Percentiles rank a stretch among this genome's conserved stretches.
Evolutionary conservation across 2,329 filamentous ascomycete genomes (phyloP).

Genomic region (Penicillium sp.): DNA sequence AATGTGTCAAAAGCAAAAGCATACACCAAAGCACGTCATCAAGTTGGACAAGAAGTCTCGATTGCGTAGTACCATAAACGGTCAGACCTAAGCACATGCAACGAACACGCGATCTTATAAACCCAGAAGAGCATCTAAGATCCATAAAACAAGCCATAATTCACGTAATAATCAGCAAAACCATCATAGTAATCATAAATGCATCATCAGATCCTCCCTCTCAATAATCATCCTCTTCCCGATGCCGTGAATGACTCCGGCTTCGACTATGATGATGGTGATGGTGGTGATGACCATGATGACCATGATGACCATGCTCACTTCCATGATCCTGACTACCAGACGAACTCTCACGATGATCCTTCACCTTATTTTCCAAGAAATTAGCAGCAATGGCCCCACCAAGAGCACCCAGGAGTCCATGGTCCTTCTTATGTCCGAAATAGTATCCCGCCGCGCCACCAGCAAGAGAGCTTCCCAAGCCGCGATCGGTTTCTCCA

Average conservation of each 20-base stretch:
- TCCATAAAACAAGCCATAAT: neutral
- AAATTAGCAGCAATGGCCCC: conserved; percentile 59
- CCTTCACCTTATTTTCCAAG: conserved; percentile 55
- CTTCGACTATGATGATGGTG: conserved; percentile 23
- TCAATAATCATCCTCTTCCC: conserved; percentile 9
- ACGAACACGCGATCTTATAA: neutral
- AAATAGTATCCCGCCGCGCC: conserved; percentile 57
- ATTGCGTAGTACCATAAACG: neutral
- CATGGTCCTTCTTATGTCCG: conserved; percentile 58
- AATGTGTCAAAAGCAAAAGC: neutral
- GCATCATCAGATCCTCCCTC: neutral
- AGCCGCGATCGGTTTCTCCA: conserved; percentile 52
- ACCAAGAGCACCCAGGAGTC: conserved; percentile 57
- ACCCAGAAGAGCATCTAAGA: neutral
- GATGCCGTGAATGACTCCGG: conserved; percentile 18
- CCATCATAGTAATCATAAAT: neutral
- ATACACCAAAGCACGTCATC: neutral
- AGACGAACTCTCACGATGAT: conserved; percentile 34
- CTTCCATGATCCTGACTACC: conserved; percentile 17
- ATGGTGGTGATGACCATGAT: conserved; percentile 23
- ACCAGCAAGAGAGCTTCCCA: conserved; percentile 58
- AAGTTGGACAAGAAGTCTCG: neutral
- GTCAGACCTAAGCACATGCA: neutral
- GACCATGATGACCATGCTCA: conserved; percentile 11
- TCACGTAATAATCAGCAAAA: neutral